Conservation (phyloP, 2,329 filamentous ascomycete genomes). For the Alternaria tenuissima region DNA sequence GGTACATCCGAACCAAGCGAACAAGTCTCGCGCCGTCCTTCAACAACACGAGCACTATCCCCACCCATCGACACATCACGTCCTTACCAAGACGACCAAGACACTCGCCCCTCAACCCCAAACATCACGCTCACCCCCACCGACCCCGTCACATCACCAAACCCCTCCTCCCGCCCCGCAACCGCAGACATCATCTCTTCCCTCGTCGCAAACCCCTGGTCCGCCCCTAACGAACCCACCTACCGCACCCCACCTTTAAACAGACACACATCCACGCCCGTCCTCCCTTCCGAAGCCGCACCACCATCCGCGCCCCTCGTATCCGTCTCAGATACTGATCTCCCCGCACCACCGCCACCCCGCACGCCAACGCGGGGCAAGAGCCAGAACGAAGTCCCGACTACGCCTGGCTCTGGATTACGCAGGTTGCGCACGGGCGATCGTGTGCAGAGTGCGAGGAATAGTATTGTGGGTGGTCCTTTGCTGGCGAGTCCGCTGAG, state of each 20-base stretch:
- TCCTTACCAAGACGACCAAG: constrained; percentile 26
- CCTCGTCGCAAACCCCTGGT: constrained; percentile 43
- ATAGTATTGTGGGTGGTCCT: constrained; percentile 61
- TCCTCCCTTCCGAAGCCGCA: constrained; percentile 41
- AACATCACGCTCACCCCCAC: constrained; percentile 31
- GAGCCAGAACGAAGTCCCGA: constrained; percentile 23
- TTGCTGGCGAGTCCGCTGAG: constrained; percentile 69
- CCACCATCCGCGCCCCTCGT: constrained; percentile 16
- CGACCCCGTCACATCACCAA: constrained; percentile 20
- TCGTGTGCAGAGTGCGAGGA: constrained; percentile 47
- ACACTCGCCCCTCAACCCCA: constrained; percentile 35
- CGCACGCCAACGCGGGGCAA: constrained; percentile 20
- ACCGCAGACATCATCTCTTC: constrained; percentile 31
- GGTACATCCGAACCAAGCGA: constrained; percentile 25
- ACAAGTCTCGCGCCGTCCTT: constrained; percentile 29
- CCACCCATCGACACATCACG: constrained; percentile 35
- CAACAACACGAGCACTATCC: constrained; percentile 34
- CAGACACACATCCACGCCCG: constrained; percentile 41
- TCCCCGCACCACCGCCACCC: constrained; percentile 12
- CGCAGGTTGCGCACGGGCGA: constrained; percentile 44
- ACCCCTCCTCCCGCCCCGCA: constrained; percentile 6
- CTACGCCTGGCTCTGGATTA: constrained; percentile 29
- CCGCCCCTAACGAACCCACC: constrained; percentile 16
- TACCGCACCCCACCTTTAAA: constrained; percentile 15
- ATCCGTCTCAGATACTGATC: constrained; percentile 28